Percentiles rank a stretch among this genome's conserved stretches.
These are phyloP conservation scores for Brasilioporus rufonigricans DNA, from an alignment of 768 basidiomycete genomes.

Conservation along the genomic window DNA sequence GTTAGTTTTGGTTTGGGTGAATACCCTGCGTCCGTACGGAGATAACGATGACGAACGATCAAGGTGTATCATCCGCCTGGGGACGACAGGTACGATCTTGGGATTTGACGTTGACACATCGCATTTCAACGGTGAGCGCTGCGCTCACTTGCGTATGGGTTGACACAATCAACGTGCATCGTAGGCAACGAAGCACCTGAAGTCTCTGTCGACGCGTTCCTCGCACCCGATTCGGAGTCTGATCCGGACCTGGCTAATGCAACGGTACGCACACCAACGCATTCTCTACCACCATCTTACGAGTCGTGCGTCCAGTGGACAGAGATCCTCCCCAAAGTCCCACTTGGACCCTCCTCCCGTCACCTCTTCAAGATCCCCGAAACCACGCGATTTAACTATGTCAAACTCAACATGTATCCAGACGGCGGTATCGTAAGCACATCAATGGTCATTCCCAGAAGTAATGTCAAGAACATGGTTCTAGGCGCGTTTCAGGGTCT, in stretches of 20 bases:
- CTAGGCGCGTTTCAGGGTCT: constrained; percentile 90
- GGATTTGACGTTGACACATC: constrained; percentile 95
- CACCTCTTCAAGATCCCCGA: constrained; percentile 80
- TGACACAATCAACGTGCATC: not conserved
- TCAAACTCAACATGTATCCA: constrained; percentile 94
- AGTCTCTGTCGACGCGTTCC: constrained; percentile 68
- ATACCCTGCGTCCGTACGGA: too few species aligned
- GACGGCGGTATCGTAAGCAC: constrained; percentile 87
- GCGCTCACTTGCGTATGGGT: not conserved
- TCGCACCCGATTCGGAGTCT: constrained; percentile 40
- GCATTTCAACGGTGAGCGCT: constrained; percentile 77
- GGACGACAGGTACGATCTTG: constrained; percentile 64
- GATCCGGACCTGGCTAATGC: constrained; percentile 46
- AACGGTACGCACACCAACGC: constrained; percentile 42
- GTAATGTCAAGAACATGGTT: constrained; percentile 1
- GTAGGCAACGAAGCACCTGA: constrained; percentile 85
- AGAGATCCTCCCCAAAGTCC: constrained; percentile 70
- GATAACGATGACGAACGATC: not conserved
- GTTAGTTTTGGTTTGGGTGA: not conserved
- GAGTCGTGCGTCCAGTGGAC: constrained; percentile 56
- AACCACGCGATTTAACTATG: constrained; percentile 59
- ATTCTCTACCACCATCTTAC: not conserved
- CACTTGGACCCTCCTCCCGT: constrained; percentile 79
- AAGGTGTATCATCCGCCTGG: constrained; percentile 91
- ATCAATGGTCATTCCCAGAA: not conserved